Conservation (phyloP, 805 yeast species). For the Saccharomycopsis oosterbeekiorum region DNA sequence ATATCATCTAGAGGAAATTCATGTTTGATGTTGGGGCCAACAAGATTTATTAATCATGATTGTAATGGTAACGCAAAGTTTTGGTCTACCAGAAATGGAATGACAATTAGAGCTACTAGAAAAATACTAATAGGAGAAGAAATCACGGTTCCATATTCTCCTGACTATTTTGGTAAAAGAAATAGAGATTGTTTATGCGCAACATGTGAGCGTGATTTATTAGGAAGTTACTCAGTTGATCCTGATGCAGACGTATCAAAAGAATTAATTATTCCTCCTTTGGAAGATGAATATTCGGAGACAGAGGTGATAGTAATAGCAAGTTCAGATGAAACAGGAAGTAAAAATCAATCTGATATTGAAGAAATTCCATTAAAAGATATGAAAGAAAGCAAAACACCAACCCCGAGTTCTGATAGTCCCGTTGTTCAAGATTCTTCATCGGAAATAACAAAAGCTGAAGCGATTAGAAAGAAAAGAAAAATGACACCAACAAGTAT, state of each 20-base stretch:
- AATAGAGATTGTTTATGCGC: conserved; percentile 37
- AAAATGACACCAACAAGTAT: background rate
- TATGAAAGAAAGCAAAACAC: background rate
- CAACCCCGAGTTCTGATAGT: background rate
- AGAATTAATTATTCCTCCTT: background rate
- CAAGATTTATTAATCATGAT: conserved; percentile 39
- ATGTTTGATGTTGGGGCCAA: conserved; percentile 39
- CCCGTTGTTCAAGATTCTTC: background rate
- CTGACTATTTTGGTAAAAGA: conserved; percentile 33
- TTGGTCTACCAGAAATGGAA: conserved; percentile 23
- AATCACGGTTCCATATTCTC: conserved; percentile 35
- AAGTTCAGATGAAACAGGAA: background rate
- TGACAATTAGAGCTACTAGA: conserved; percentile 28
- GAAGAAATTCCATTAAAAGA: background rate
- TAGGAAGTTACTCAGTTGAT: conserved; percentile 20
- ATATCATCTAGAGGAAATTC: conserved; percentile 27
- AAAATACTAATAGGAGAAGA: conserved; percentile 35
- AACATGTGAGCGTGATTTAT: conserved; percentile 28
- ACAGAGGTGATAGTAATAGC: background rate
- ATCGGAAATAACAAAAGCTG: background rate
- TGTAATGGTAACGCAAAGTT: conserved; percentile 36
- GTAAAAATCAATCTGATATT: background rate
- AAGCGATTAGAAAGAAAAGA: background rate
- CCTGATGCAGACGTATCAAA: background rate
- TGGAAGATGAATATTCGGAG: background rate